These are phyloP conservation scores for Nitzschia sp. DNA, from an alignment of 108 stramenopile species.

Conservation along the genomic window DNA sequence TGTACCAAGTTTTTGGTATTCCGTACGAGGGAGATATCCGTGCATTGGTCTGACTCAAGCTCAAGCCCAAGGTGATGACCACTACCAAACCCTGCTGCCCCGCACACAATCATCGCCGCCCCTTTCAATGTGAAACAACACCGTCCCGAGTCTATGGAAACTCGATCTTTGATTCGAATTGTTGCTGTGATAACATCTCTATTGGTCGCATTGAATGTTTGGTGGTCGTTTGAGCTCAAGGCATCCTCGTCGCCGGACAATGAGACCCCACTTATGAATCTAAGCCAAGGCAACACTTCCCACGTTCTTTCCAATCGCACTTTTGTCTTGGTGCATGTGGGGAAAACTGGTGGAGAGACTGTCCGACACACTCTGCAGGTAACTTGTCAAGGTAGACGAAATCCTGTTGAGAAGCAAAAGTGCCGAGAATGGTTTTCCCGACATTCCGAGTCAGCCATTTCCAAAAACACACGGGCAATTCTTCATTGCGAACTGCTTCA, in stretches of 20 bases:
- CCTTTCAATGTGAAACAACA: no score
- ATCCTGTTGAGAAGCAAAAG: constrained; percentile 9
- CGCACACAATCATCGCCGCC: no score
- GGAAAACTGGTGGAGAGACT: constrained; percentile 31
- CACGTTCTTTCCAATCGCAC: neutral
- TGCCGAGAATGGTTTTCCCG: constrained; percentile 6
- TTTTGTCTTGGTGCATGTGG: constrained; percentile 23
- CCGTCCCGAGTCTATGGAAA: neutral
- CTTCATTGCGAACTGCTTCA: constrained; percentile 15
- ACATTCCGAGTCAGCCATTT: constrained; percentile 2
- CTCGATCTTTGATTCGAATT: neutral
- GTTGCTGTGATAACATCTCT: constrained; percentile 1
- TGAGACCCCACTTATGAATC: no score
- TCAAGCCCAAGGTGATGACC: no score
- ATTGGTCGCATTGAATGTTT: constrained; percentile 3
- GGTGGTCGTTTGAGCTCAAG: neutral
- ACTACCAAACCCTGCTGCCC: no score
- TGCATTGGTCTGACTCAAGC: no score
- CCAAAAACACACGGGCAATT: constrained; percentile 7
- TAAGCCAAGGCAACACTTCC: neutral
- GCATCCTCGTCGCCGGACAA: neutral
- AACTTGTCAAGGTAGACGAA: constrained; percentile 15
- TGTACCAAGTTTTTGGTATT: no score
- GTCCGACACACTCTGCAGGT: constrained; percentile 21
- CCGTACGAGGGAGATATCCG: no score